Evolutionary conservation across 2,329 filamentous ascomycete genomes (phyloP).

Genomic region (Penicillium expansum): DNA sequence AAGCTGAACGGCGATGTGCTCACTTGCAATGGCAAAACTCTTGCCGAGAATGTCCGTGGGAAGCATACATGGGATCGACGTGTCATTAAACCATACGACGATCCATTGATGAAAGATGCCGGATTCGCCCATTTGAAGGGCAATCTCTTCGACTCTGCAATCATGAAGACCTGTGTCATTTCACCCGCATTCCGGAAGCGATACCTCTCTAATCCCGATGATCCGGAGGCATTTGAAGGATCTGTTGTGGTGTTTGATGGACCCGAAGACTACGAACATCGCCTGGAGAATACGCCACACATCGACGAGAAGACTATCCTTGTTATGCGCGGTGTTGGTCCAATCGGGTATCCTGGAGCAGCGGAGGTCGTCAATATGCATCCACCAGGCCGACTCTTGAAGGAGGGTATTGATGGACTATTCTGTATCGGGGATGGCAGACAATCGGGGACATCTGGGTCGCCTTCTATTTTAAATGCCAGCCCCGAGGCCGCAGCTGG

Average conservation of each 20-base stretch:
- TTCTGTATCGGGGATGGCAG: slow-evolving; percentile 56
- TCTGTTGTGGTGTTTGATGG: slow-evolving; percentile 52
- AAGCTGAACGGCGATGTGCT: slow-evolving; percentile 40
- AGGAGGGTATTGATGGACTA: slow-evolving; percentile 47
- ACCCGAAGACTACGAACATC: slow-evolving; percentile 49
- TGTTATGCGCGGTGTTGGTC: slow-evolving; percentile 51
- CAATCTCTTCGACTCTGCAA: slow-evolving; percentile 51
- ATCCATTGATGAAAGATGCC: slow-evolving; percentile 51
- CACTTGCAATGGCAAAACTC: slow-evolving; percentile 35
- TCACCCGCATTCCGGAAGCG: slow-evolving; percentile 45
- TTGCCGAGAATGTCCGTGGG: slow-evolving; percentile 21
- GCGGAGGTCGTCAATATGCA: slow-evolving; percentile 56
- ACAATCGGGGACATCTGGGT: slow-evolving; percentile 56
- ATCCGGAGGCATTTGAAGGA: slow-evolving; percentile 51
- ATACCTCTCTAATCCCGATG: slow-evolving; percentile 48
- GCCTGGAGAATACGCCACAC: slow-evolving; percentile 41
- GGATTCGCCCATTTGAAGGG: slow-evolving; percentile 53
- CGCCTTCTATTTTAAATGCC: slow-evolving; percentile 56
- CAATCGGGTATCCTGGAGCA: slow-evolving; percentile 51
- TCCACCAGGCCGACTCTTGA: slow-evolving; percentile 46
- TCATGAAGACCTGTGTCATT: slow-evolving; percentile 55
- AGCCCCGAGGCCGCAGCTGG: slow-evolving; percentile 56
- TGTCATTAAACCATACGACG: slow-evolving; percentile 46
- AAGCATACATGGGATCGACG: slow-evolving; percentile 51
- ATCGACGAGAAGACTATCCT: slow-evolving; percentile 45